Percentiles rank a stretch among this genome's conserved stretches.
Conservation (phyloP, 306 rosid genomes). For the Vigna trinervia region DNA sequence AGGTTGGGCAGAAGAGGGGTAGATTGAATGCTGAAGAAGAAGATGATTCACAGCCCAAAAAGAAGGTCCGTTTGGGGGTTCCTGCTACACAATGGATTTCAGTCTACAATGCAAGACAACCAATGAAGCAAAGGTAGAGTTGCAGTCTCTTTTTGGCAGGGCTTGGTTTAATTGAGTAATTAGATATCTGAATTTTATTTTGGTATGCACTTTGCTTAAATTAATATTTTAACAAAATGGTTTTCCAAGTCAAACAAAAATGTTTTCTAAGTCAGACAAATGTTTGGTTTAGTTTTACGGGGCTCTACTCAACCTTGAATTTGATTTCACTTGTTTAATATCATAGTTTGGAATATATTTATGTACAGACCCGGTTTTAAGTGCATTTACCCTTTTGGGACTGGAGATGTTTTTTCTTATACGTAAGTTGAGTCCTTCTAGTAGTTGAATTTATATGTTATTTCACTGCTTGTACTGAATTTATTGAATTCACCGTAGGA, state of each 20-base stretch:
- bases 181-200: background rate
- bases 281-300: conserved; percentile 38
- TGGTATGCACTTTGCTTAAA: conserved; percentile 19
- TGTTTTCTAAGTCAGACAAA: background rate
- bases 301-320: conserved; percentile 50
- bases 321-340: conserved; percentile 6
- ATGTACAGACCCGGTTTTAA: conserved; percentile 20
- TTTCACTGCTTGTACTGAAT: background rate
- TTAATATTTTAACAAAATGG: conserved; percentile 39
- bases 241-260: background rate
- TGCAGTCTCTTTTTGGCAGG: conserved; percentile 5
- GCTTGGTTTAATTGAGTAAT: conserved; percentile 19
- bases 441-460: background rate
- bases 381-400: conserved; percentile 65
- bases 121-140: conserved; percentile 94
- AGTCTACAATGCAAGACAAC: conserved; percentile 85
- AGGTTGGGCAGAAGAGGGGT: conserved; percentile 97
- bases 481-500: background rate
- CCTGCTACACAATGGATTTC: conserved; percentile 99
- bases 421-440: conserved; percentile 6
- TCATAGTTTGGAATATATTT: background rate
- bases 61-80: conserved; percentile 93
- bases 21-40: conserved; percentile 87
- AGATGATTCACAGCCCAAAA: conserved; percentile 87
- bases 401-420: conserved; percentile 53